Evolutionary conservation across 257 asterid genomes (phyloP).

Genomic region (Mentha longifolia): DNA sequence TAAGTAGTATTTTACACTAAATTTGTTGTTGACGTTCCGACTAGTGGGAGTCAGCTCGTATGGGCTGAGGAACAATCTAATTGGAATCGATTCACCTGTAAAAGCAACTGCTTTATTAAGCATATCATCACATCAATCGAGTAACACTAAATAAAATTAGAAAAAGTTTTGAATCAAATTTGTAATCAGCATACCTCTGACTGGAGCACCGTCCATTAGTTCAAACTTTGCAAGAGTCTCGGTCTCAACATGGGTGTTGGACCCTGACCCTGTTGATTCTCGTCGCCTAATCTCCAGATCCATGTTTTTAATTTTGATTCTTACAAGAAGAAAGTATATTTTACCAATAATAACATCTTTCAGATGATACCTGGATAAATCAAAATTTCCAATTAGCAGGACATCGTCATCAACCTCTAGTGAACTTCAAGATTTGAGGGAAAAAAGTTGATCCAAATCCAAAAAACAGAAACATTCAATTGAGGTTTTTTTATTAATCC

Average conservation of each 20-base stretch:
- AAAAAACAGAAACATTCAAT: conserved; percentile 4
- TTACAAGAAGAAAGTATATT: conserved; percentile 91
- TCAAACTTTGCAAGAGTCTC: conserved; percentile 99
- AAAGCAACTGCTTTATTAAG: conserved; percentile 28
- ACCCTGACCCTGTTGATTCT: conserved; percentile 95
- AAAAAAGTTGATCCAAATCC: not conserved
- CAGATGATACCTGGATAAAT: conserved; percentile 83
- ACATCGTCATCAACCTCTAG: conserved; percentile 17
- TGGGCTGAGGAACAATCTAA: conserved; percentile 94
- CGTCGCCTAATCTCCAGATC: conserved; percentile 96
- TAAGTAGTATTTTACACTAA: conserved; percentile 86
- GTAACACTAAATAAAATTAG: not conserved
- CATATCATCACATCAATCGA: conserved; percentile 21
- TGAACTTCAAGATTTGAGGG: conserved; percentile 12
- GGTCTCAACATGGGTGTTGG: conserved; percentile 96
- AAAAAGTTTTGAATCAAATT: not conserved
- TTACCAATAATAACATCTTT: conserved; percentile 95
- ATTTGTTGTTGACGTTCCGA: conserved; percentile 93
- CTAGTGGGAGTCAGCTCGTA: conserved; percentile 93
- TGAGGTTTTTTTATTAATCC: conserved; percentile 1
- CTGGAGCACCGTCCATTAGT: conserved; percentile 99
- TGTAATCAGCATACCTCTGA: conserved; percentile 61
- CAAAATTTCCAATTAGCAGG: conserved; percentile 35
- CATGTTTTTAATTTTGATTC: conserved; percentile 98
- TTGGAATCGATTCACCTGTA: conserved; percentile 96